Evolutionary conservation across 331 rosid species (phyloP).

Genomic region (Telfairia occidentalis): DNA sequence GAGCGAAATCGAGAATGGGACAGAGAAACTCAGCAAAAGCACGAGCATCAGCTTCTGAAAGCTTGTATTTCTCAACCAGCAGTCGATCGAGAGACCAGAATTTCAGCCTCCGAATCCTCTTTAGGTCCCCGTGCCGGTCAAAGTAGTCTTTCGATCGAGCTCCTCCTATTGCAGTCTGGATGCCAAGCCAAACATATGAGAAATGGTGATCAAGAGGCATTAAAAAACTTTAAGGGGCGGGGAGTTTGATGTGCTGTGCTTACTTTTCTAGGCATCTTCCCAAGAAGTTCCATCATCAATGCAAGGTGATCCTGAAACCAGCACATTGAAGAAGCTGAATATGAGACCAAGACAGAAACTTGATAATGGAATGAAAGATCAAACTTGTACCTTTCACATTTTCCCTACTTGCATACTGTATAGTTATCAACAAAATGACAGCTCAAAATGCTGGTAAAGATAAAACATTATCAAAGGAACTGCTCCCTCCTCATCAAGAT

Average conservation of each 20-base stretch:
- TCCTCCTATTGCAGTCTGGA: conserved; percentile 64
- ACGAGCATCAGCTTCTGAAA: conserved; percentile 54
- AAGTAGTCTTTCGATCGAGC: conserved; percentile 76
- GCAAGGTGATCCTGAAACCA: conserved; percentile 93
- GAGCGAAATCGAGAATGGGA: conserved; percentile 61
- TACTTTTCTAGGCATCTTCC: conserved; percentile 93
- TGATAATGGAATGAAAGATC: not conserved
- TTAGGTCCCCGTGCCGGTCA: conserved; percentile 93
- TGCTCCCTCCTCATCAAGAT: not conserved
- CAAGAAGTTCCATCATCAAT: conserved; percentile 95
- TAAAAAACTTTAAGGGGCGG: not conserved
- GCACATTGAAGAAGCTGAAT: conserved; percentile 9
- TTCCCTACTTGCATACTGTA: conserved; percentile 9
- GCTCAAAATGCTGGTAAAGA: conserved; percentile 14
- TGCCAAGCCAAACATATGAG: conserved; percentile 20
- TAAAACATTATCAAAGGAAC: not conserved
- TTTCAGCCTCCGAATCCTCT: conserved; percentile 88
- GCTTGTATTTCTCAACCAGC: conserved; percentile 57
- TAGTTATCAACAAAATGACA: conserved; percentile 1
- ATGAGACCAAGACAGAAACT: not conserved
- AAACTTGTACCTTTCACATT: not conserved
- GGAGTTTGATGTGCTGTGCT: conserved; percentile 12
- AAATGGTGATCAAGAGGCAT: conserved; percentile 9
- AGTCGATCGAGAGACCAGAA: conserved; percentile 62
- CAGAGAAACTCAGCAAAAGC: conserved; percentile 59